These are phyloP conservation scores for Aspergillus sp. DNA, from an alignment of 2,329 filamentous ascomycete species.

Conservation along the genomic window DNA sequence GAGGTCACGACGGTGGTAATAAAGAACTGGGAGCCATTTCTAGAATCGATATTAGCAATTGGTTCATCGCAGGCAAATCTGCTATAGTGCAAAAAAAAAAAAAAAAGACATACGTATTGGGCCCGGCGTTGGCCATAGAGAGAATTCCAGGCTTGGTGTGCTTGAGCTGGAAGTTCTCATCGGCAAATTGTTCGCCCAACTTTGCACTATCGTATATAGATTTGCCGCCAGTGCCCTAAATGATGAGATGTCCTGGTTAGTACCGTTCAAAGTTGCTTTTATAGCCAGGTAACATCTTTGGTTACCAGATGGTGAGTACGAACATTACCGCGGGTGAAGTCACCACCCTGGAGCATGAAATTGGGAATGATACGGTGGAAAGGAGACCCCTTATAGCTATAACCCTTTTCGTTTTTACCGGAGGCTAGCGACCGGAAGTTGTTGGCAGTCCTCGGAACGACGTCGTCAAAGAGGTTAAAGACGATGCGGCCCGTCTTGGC, in stretches of 20 bases:
- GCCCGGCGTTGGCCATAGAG: conserved; percentile 94
- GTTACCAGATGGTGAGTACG: conserved; percentile 37
- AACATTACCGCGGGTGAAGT: conserved; percentile 92
- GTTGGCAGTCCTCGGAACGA: conserved; percentile 81
- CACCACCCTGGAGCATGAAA: conserved; percentile 96
- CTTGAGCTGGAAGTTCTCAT: conserved; percentile 83
- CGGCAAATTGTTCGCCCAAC: conserved; percentile 76
- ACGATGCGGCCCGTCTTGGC: conserved; percentile 76
- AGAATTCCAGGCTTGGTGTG: conserved; percentile 76
- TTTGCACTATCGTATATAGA: conserved; percentile 70
- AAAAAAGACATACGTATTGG: conserved; percentile 69
- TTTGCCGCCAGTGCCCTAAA: conserved; percentile 81
- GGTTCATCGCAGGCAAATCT: neutral
- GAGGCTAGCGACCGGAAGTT: conserved; percentile 73
- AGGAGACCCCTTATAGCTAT: conserved; percentile 72
- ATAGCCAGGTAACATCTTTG: neutral
- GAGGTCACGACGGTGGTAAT: conserved; percentile 67
- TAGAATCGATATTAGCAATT: conserved; percentile 11
- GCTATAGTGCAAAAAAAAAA: conserved; percentile 25
- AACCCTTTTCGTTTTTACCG: neutral
- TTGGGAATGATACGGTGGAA: conserved; percentile 93
- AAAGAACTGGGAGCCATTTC: conserved; percentile 73
- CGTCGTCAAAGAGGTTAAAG: conserved; percentile 83
- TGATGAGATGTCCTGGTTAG: conserved; percentile 13
- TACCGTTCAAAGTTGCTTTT: neutral